A percentile compares a stretch with the other conserved stretches of the same genome.
Conservation (phyloP, 371 early-diverging fungal genomes). For the Phascolomyces articulosus region DNA sequence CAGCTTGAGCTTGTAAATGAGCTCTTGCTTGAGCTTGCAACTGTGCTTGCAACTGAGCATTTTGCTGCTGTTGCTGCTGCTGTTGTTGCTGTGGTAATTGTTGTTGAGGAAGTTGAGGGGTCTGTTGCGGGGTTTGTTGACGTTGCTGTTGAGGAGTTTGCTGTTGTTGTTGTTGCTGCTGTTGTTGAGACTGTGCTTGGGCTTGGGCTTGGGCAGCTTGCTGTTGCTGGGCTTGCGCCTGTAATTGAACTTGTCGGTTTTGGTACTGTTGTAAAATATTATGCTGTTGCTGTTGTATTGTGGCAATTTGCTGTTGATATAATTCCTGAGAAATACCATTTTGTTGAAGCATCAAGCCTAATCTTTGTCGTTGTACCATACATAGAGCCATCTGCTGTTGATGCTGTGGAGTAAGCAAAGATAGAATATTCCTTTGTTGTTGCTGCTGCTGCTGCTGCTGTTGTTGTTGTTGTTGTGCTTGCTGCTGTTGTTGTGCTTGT, state of each 20-base stretch:
- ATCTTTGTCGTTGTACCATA: background rate
- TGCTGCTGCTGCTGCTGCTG: background rate
- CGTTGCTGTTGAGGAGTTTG: constrained; percentile 25
- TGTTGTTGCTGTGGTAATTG: constrained; percentile 18
- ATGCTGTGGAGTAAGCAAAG: background rate
- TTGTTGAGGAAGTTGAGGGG: constrained; percentile 11
- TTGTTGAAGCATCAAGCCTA: background rate
- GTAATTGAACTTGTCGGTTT: background rate
- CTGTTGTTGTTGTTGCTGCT: constrained; percentile 44
- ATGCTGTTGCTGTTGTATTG: background rate
- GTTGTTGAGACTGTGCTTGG: constrained; percentile 20
- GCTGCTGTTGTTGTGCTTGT: constrained; percentile 29
- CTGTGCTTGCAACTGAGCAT: constrained; percentile 27
- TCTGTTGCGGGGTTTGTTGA: constrained; percentile 10
- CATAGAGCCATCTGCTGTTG: background rate
- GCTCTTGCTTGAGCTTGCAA: constrained; percentile 10
- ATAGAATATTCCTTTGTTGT: no score
- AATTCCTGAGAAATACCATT: background rate
- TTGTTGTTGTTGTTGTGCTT: constrained; percentile 13
- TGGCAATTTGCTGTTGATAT: constrained; percentile 5
- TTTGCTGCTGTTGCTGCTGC: constrained; percentile 19
- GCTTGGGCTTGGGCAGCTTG: constrained; percentile 1
- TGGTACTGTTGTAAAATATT: constrained; percentile 3
- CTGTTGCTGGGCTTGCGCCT: constrained; percentile 2
- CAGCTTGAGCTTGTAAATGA: constrained; percentile 4